Evolutionary conservation across 441 rosid genomes (phyloP), one percentile per base, ranked within the genome.

Genomic region (Corymbia citriodora): DNA sequence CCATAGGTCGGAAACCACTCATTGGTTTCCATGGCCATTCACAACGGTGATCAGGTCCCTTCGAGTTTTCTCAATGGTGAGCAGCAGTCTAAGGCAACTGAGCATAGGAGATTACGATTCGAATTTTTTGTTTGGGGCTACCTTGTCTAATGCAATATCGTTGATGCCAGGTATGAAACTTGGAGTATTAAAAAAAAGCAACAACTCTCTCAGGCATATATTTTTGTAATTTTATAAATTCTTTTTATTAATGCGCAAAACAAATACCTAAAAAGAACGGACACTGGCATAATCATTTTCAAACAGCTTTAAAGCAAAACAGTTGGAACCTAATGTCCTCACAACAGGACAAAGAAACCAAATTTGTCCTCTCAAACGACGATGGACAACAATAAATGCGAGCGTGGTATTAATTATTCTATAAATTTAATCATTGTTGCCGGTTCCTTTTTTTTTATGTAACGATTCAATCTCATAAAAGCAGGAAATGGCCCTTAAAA

Each of bases 401-500:
- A 72, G 27, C 82, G 7, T 36, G 82, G 3, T 36, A 36, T 72
- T 6, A 23, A 45, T 19, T 19, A 19, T 8, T 74, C 16, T 13
- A 6, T 36, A 74, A 36, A 36, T 36, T 74, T 36, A 40, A 74
- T 36, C 50, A 12, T 74, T 74, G 9, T 2, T 10, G 16, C 15
- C 8, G 27, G 6, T 74, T 74, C 3, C 13, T 68, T 6, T 19
- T 19, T 72, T 1, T 17, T 10, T 9, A 36, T 36, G 7, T 10
- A 10, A 12, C 3, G 50, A 27, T 25, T 1, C 8, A 6, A 21
- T 74, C 7, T 3, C 1, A 6, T 16, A 2, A 19, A 40, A 1
- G 8, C 4, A 10, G 1, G 15, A 6, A 36, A 15, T 2, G 27
- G 2, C 40, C 50, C 1, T 5, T 3, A 6, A 14, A 21, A 18